Base-by-base conservation (phyloP, 768 basidiomycete genomes). In the Suillus weaverae region DNA sequence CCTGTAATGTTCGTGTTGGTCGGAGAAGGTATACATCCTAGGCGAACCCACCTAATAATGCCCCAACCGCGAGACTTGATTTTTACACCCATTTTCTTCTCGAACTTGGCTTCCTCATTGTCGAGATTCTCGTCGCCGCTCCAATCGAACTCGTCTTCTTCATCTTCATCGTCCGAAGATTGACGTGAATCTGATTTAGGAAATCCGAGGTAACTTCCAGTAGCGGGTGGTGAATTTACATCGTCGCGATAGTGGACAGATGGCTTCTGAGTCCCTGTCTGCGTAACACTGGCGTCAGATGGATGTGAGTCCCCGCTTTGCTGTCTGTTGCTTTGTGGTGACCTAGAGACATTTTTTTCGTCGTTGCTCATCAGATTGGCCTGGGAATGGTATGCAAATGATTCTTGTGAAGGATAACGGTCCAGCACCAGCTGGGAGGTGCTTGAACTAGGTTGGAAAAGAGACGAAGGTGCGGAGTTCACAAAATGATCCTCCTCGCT, bases 61-160 rank as follows among this genome's bases (percentile, higher is more conserved):
- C 86, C 81, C 83, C 84, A 89, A 33, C 80, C 80, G 59, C 66
- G 76, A 35, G 76, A 65, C 51, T 75, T 79, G 69, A 82, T 80
- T 14, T 78, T 70, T 6, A 78, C 72, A 32, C 89, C 89, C 79
- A 89, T 87, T 65, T 82, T 77, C 64, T 86, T 76, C 72, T 83
- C 84, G 59, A 87, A 90, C 71, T 86, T 88, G 51, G 85, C 85
- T 67, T 89, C 88, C 70, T 89, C 82, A 66, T 92, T 87, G 0
- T 82, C 84, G 20, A 94, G 78, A 70, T 93, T 90, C 62, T 91
- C 91, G 67, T 93, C 92, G 20, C 81, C 88, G 44, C 87, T 88
- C 91, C 91, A 92, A 72, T 93, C 88, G 64, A 87, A 91, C n/a
- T 85, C 81, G 1, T 83, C 76, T 0, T 75, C 80, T 0, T 84